Base-by-base conservation (phyloP, 257 asterid species). In the Scutellaria minor region DNA sequence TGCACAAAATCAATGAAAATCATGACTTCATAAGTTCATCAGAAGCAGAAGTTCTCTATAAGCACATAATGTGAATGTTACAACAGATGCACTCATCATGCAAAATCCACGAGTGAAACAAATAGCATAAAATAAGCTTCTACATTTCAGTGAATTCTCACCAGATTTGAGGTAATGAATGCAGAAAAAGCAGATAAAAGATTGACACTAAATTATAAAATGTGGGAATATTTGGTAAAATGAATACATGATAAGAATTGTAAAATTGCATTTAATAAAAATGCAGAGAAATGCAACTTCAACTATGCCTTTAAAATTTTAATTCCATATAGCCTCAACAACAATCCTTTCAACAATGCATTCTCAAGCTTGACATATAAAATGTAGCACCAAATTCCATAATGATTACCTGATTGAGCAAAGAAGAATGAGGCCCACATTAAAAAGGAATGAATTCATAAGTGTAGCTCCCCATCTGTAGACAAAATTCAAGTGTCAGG, bases 381-480 rank as follows among this genome's bases (percentile, higher is more conserved):
- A 58, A 56, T 70, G 72, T 62, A 80, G 40, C 64, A 63, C 51
- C 46, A 27, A 66, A 72, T n/a, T 44, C 71, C 54, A 71, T 35
- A 58, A 27, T n/a, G 75, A 56, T 58, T 75, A 94, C 99, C 99
- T 92, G 81, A 92, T 90, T 70, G 98, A 90, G 79, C 97, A 90
- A 54, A 92, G 94, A 70, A 92, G 97, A 81, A 92, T 92, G 70
- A 92, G 96, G 74, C 92, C 97, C 79, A 90, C 98, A 74, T 92
- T 92, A 71, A 92, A 92, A 68, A 92, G 97, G 78, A 92, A 92
- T 31, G 98, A 92, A 83, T 90, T 92, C 98, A 92, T 90, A 41
- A 92, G 94, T 14, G 98, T 92, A 60, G 92, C 97, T 78, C 97
- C 98, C 98, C 98, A 90, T 82, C 98, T 92, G 82, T 35, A 79